Percentiles rank a stretch among this genome's conserved stretches.
Evolutionary conservation across 768 basidiomycete genomes (phyloP).

Genomic region (Hortiboletus campestris): DNA sequence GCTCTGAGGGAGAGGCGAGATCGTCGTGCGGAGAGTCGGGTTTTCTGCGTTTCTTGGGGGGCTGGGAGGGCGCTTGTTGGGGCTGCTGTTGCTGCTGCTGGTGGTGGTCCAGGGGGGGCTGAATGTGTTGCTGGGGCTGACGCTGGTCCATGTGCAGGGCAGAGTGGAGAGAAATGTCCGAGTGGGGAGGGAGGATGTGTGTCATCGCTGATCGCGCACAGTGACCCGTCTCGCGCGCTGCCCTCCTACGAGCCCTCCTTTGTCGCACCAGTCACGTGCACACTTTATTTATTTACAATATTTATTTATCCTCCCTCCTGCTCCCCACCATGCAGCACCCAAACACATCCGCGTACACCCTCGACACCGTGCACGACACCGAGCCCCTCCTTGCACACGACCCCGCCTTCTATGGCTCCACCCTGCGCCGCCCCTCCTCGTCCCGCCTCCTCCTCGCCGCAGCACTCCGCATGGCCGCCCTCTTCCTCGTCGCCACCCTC

Average conservation of each 20-base stretch:
- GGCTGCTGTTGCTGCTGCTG: constrained; percentile 29
- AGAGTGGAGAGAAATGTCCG: constrained; percentile 54
- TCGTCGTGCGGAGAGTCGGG: constrained; percentile 56
- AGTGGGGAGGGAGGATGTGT: constrained; percentile 47
- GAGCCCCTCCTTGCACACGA: constrained; percentile 33
- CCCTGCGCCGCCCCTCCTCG: constrained; percentile 40
- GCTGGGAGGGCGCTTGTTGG: constrained; percentile 35
- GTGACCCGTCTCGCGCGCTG: constrained; percentile 7
- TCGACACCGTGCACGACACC: constrained; percentile 50
- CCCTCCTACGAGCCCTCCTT: constrained; percentile 13
- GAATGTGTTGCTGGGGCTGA: constrained; percentile 43
- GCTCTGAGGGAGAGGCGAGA: constrained; percentile 58
- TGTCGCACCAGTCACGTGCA: constrained; percentile 22
- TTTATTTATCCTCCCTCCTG: background rate
- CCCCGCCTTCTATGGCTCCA: constrained; percentile 50
- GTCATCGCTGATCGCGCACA: constrained; percentile 37
- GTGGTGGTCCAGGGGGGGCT: constrained; percentile 39
- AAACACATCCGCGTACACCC: constrained; percentile 58
- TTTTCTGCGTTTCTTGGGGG: constrained; percentile 60
- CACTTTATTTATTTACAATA: background rate
- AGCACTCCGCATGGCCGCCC: constrained; percentile 75
- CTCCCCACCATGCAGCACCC: constrained; percentile 13
- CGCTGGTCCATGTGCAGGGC: constrained; percentile 69
- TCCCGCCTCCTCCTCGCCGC: constrained; percentile 72
- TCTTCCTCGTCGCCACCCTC: constrained; percentile 69